These are phyloP conservation scores for Stellera chamaejasme DNA, from an alignment of 345 rosid genomes.

Conservation along the genomic window DNA sequence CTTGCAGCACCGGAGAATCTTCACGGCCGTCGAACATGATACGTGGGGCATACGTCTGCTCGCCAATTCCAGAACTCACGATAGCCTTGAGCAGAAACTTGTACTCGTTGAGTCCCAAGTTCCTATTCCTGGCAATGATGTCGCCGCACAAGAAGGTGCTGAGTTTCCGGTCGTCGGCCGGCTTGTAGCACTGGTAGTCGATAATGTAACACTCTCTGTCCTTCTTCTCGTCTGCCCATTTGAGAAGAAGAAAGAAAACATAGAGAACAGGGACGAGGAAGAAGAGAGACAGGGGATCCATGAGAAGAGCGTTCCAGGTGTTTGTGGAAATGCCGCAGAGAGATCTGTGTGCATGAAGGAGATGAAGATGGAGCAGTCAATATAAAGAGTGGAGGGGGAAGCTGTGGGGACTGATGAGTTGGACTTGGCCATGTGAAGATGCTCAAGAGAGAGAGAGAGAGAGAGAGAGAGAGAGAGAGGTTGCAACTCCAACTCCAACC, in stretches of 20 bases:
- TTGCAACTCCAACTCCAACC: no score
- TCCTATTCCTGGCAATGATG: conserved; percentile 33
- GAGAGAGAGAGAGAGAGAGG: background rate
- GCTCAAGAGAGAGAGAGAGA: conserved; percentile 1
- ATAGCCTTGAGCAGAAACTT: conserved; percentile 60
- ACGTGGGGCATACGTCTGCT: conserved; percentile 62
- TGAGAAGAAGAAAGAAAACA: conserved; percentile 31
- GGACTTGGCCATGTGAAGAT: background rate
- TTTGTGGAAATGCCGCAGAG: background rate
- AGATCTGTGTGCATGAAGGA: background rate
- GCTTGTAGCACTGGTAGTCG: conserved; percentile 58
- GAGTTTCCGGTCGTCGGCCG: conserved; percentile 48
- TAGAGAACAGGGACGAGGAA: conserved; percentile 23
- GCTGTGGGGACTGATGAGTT: background rate
- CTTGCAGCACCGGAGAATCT: conserved; percentile 49
- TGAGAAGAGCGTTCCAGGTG: conserved; percentile 4
- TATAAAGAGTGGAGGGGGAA: background rate
- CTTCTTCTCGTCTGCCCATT: conserved; percentile 27
- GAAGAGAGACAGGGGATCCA: conserved; percentile 34
- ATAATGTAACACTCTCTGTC: conserved; percentile 49
- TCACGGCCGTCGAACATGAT: conserved; percentile 44
- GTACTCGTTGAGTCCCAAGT: conserved; percentile 49
- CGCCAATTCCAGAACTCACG: conserved; percentile 65
- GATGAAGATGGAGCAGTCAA: background rate
- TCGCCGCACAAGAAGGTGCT: conserved; percentile 39